These are phyloP conservation scores for Tetracladium marchalianum DNA, from an alignment of 495 filamentous ascomycete genomes.

Conservation along the genomic window DNA sequence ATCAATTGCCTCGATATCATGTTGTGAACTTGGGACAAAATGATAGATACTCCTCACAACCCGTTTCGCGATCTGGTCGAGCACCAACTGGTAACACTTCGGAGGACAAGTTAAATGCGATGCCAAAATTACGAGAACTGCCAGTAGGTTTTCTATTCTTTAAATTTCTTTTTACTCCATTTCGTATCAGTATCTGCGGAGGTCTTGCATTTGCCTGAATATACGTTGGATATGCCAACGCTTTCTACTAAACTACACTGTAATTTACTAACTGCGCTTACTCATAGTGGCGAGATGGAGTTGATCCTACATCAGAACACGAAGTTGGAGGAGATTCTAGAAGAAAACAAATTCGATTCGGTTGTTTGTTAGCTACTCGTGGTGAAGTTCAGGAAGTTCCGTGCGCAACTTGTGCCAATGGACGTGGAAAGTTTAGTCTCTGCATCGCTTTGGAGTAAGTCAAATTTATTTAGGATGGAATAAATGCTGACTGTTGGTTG, in stretches of 20 bases:
- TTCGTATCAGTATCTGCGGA: no score
- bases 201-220: no score
- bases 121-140: slow-evolving; percentile 13
- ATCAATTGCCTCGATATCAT: background rate
- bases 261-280: no score
- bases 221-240: no score
- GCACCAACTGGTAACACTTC: slow-evolving; percentile 5
- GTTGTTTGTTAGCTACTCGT: slow-evolving; percentile 17
- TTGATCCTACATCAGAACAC: slow-evolving; percentile 13
- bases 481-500: no score
- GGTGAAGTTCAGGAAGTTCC: slow-evolving; percentile 11
- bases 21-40: background rate
- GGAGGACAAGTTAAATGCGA: slow-evolving; percentile 15
- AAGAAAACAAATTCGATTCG: slow-evolving; percentile 19
- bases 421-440: slow-evolving; percentile 16
- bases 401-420: slow-evolving; percentile 17
- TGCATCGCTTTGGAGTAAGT: slow-evolving; percentile 14
- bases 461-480: no score
- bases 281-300: slow-evolving; percentile 14
- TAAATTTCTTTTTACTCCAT: no score
- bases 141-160: background rate
- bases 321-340: slow-evolving; percentile 18
- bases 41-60: background rate
- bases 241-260: no score
- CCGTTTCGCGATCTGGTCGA: background rate